Percentiles rank a stretch among this genome's conserved stretches.
Evolutionary conservation across 2,329 filamentous ascomycete species (phyloP).

Genomic region (Ceratocystis destructans): DNA sequence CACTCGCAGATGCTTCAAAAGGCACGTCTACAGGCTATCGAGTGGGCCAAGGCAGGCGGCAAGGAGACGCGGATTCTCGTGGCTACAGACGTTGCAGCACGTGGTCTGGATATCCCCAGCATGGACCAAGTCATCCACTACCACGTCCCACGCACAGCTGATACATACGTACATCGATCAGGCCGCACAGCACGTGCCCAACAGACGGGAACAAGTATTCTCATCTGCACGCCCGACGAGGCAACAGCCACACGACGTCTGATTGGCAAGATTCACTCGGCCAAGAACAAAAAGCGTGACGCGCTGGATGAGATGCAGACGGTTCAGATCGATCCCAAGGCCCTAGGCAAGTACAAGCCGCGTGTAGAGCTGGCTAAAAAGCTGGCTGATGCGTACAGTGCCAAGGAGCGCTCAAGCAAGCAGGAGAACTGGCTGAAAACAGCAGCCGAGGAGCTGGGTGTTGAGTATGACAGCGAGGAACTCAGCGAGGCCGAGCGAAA

Average conservation of each 20-base stretch:
- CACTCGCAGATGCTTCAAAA: conserved; percentile 96
- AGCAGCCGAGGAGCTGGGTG: conserved; percentile 81
- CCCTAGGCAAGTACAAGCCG: conserved; percentile 62
- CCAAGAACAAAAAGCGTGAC: conserved; percentile 45
- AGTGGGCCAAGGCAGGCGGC: conserved; percentile 64
- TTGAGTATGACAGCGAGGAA: conserved; percentile 85
- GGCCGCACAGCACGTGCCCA: conserved; percentile 82
- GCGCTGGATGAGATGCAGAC: conserved; percentile 44
- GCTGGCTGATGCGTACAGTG: conserved; percentile 67
- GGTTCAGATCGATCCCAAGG: conserved; percentile 67
- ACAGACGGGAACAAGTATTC: conserved; percentile 62
- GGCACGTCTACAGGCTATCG: conserved; percentile 79
- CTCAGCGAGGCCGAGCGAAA: conserved; percentile 66
- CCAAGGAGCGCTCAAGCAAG: conserved; percentile 73
- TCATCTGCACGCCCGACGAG: conserved; percentile 86
- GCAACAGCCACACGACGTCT: conserved; percentile 71
- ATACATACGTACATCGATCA: conserved; percentile 89
- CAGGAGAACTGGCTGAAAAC: conserved; percentile 74
- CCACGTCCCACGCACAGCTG: conserved; percentile 79
- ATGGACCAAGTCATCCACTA: conserved; percentile 91
- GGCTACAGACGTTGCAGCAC: conserved; percentile 84
- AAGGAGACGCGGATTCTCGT: conserved; percentile 55
- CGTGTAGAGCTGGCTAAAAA: conserved; percentile 72
- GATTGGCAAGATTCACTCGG: conserved; percentile 73
- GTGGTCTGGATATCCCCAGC: conserved; percentile 81